Base-by-base conservation (phyloP, 139 green algal species). In the Nannochloris sp. region DNA sequence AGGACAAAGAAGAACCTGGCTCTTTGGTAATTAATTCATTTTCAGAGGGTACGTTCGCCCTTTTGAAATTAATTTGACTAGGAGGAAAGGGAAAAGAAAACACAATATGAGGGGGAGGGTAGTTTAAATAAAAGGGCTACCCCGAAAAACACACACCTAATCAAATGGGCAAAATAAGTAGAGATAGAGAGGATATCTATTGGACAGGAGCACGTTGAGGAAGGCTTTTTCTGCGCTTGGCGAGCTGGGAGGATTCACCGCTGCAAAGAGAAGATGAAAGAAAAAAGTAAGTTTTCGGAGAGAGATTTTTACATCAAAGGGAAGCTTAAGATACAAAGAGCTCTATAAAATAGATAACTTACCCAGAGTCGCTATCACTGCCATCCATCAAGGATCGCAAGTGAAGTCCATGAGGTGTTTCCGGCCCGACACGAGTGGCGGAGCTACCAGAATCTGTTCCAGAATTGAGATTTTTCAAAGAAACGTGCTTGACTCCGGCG, bases 191-290 rank as follows among this genome's bases (percentile, higher is more conserved):
- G 6, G 6, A 23, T 24, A 12, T 5, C 39, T 42, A 70, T 54
- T 29, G 6, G 1, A 38, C 36, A 8, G 47, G 63, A 3, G 63
- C 63, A 4, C 63, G 63, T n/a, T 53, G 48, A 19, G 62, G 63
- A 38, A 48, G 59, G 44, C 63, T 54, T 53, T 70, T 70, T n/a
- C 63, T 48, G 32, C 63, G 63, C 63, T 70, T 70, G 48, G 48
- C 33, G 12, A 53, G 48, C 15, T 32, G 63, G 23, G n/a, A n/a
- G n/a, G 31, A 51, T 51, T 51, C 42, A 19, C 42, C 42, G 42
- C 42, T 51, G 42, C 42, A 51, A 19, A 51, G 42, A 27, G 19
- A 19, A 51, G 19, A 51, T 27, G 42, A 19, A 51, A 19, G 42
- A 51, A 51, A 51, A 19, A 19, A 51, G 42, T 51, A 51, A 51